Evolutionary conservation across 169 alveolate genomes (phyloP).

Genomic region (Eimeria sp.): DNA sequence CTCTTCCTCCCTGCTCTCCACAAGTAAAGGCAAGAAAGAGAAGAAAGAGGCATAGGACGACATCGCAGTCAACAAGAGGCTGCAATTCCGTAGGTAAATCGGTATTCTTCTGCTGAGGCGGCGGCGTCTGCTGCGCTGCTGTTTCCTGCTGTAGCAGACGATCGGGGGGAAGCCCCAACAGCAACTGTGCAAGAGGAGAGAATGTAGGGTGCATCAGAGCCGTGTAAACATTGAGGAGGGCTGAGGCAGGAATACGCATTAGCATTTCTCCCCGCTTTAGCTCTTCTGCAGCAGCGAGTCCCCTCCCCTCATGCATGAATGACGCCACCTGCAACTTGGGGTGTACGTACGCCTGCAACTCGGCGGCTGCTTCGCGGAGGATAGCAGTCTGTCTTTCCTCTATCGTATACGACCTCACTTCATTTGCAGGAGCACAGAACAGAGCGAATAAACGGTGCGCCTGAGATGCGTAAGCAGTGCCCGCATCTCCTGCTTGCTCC

Average conservation of each 20-base stretch:
- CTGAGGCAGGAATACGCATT: constrained; percentile 44
- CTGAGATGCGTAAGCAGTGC: neutral
- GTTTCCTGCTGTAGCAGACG: constrained; percentile 9
- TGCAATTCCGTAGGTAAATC: constrained; percentile 34
- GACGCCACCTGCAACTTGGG: constrained; percentile 63
- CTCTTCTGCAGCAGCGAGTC: constrained; percentile 45
- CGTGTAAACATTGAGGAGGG: constrained; percentile 67
- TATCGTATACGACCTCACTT: neutral
- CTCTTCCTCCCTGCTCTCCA: constrained; percentile 44
- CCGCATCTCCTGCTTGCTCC: neutral
- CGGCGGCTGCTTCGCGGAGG: constrained; percentile 44
- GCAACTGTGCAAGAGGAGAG: constrained; percentile 45
- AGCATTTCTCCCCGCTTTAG: constrained; percentile 63
- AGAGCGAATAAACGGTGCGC: constrained; percentile 45
- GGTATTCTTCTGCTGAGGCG: neutral
- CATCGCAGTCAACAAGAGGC: constrained; percentile 69
- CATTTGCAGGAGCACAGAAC: constrained; percentile 54
- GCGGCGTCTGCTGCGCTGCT: constrained; percentile 13
- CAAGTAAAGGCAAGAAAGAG: constrained; percentile 29
- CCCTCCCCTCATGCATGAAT: constrained; percentile 56
- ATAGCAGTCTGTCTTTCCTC: neutral
- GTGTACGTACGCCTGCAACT: constrained; percentile 64
- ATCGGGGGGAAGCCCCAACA: constrained; percentile 65
- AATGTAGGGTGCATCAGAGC: constrained; percentile 68
- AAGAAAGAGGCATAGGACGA: constrained; percentile 35